Conservation (phyloP, 2,329 filamentous ascomycete species). For the Colletotrichum sp. region DNA sequence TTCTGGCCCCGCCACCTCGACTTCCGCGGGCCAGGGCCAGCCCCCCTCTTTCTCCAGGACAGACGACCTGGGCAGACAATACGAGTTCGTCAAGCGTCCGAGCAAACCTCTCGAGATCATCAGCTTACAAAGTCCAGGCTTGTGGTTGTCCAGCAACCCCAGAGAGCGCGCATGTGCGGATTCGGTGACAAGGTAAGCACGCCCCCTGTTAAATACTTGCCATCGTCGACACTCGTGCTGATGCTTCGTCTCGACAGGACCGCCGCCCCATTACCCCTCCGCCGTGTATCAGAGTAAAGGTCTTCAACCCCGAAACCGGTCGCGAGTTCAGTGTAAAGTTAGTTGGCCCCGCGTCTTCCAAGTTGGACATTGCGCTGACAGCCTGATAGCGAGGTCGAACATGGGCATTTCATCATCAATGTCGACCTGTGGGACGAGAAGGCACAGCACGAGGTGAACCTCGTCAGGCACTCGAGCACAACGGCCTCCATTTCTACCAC, state of each 20-base stretch:
- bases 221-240: conserved; percentile 24
- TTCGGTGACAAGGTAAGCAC: conserved; percentile 88
- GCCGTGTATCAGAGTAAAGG: conserved; percentile 84
- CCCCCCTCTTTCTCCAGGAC: not conserved
- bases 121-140: conserved; percentile 52
- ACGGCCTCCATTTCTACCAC: conserved; percentile 82
- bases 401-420: conserved; percentile 61
- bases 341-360: conserved; percentile 32
- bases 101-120: not conserved
- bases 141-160: conserved; percentile 86
- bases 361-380: conserved; percentile 25
- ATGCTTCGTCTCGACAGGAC: conserved; percentile 63
- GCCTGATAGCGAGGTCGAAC: conserved; percentile 59
- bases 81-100: not conserved
- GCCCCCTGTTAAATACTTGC: not conserved
- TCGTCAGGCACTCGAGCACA: conserved; percentile 67
- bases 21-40: not conserved
- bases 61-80: conserved; percentile 6
- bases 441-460: conserved; percentile 68
- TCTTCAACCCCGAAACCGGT: conserved; percentile 75
- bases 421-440: conserved; percentile 73
- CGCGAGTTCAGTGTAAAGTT: conserved; percentile 87
- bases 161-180: conserved; percentile 95
- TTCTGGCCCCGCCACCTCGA: not conserved
- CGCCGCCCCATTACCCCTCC: conserved; percentile 95